These are phyloP conservation scores for Saturnispora besseyi DNA, from an alignment of 805 yeast genomes.

Conservation along the genomic window DNA sequence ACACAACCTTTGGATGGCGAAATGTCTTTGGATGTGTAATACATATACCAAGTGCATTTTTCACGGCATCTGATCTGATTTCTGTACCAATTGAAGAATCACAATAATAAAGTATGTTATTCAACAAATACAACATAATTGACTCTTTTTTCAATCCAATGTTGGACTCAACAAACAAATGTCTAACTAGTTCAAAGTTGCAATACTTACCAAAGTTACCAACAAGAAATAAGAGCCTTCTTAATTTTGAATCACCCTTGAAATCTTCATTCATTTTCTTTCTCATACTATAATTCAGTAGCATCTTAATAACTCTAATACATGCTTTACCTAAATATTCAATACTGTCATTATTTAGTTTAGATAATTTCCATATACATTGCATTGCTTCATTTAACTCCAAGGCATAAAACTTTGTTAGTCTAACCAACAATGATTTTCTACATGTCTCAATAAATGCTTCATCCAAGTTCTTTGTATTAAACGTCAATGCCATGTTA, in stretches of 20 bases:
- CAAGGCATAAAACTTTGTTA: conserved; percentile 50
- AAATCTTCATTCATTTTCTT: conserved; percentile 10
- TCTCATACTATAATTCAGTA: conserved; percentile 37
- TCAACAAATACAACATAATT: conserved; percentile 47
- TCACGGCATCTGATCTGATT: conserved; percentile 44
- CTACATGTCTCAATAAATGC: conserved; percentile 44
- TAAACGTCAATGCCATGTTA: conserved; percentile 37
- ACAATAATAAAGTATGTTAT: conserved; percentile 49
- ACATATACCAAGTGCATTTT: conserved; percentile 51
- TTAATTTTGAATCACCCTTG: conserved; percentile 36
- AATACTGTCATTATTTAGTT: conserved; percentile 34
- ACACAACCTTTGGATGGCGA: conserved; percentile 44
- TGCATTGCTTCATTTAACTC: conserved; percentile 74
- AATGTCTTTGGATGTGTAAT: conserved; percentile 59
- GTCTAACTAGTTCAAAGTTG: conserved; percentile 40
- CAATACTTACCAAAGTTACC: conserved; percentile 70
- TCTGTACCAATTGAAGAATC: conserved; percentile 20
- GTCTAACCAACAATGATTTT: conserved; percentile 39
- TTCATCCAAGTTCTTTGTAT: conserved; percentile 35
- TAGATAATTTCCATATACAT: conserved; percentile 49
- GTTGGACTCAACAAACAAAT: conserved; percentile 30
- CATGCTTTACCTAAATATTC: conserved; percentile 52
- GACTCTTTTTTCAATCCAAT: conserved; percentile 45
- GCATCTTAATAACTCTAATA: conserved; percentile 44
- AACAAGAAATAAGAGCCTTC: conserved; percentile 49